phyloP scores from a whole-genome alignment of 768 basidiomycete genomes.

The Leccinum boreale region DNA sequence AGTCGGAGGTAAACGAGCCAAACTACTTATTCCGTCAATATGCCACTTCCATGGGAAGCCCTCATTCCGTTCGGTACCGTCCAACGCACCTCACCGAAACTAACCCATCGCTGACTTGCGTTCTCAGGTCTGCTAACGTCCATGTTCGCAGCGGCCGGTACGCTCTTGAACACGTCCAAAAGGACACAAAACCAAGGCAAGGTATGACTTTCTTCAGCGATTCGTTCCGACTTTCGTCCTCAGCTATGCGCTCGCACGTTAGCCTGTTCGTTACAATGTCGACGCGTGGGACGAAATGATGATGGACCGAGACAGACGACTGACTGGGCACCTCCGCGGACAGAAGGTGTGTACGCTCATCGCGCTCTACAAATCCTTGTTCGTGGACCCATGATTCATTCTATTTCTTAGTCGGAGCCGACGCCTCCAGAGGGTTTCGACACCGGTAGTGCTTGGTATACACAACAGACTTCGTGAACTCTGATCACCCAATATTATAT shows the following conservation, averaged over 20 bases:
- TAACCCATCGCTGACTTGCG: constrained; percentile 2
- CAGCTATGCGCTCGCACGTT: not conserved
- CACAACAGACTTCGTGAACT: constrained; percentile 47
- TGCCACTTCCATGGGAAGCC: constrained; percentile 98
- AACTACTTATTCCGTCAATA: constrained; percentile 33
- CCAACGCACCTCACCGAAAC: too few relatives aligned
- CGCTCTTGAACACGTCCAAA: constrained; percentile 75
- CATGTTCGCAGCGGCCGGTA: constrained; percentile 91
- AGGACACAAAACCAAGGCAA: constrained; percentile 88
- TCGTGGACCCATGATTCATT: not conserved
- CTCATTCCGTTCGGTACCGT: constrained; percentile 86
- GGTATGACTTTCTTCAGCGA: constrained; percentile 39
- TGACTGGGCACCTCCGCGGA: constrained; percentile 85
- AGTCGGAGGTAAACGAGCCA: not conserved
- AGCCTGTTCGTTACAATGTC: constrained; percentile 83
- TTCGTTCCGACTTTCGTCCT: not conserved
- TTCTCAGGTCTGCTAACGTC: constrained; percentile 72
- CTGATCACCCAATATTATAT: constrained; percentile 15
- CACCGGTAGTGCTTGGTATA: constrained; percentile 73
- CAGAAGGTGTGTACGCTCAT: constrained; percentile 65
- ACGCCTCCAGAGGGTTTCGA: constrained; percentile 66
- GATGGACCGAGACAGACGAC: constrained; percentile 85
- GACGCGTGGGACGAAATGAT: constrained; percentile 95
- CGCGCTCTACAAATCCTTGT: not conserved
- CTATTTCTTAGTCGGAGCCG: constrained; percentile 52